phyloP scores from a whole-genome alignment of 2,329 filamentous ascomycete genomes.

The Fusarium sp. region DNA sequence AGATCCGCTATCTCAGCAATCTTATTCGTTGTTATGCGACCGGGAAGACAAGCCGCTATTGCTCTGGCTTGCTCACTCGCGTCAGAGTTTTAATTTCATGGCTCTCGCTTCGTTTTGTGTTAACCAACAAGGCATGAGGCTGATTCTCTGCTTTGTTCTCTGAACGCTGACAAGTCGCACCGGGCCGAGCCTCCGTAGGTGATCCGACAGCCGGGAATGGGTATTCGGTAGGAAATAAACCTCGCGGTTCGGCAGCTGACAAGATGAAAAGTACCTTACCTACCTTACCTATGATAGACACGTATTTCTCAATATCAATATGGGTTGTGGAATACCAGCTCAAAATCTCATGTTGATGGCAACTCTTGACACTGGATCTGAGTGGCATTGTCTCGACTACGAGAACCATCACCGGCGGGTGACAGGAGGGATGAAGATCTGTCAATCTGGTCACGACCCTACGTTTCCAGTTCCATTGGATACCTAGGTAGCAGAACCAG shows the following conservation, averaged over 20 bases:
- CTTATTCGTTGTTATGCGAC: slow-evolving; percentile 9
- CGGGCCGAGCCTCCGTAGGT: slow-evolving; percentile 21
- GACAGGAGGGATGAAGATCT: slow-evolving; percentile 1
- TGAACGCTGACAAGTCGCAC: neutral
- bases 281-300: neutral
- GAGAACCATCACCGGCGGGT: neutral
- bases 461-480: slow-evolving; percentile 4
- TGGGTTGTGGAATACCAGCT: neutral
- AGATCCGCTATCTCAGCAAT: neutral
- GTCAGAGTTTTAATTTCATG: slow-evolving; percentile 18
- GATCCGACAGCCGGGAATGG: slow-evolving; percentile 7
- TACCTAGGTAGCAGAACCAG: neutral
- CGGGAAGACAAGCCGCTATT: neutral
- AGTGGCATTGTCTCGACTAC: neutral
- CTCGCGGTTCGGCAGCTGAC: neutral
- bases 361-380: neutral
- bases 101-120: neutral
- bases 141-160: neutral
- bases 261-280: neutral
- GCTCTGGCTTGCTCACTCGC: slow-evolving; percentile 13
- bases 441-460: slow-evolving; percentile 14
- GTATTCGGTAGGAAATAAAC: slow-evolving; percentile 10
- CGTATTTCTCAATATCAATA: neutral
- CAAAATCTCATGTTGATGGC: neutral
- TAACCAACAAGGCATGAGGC: neutral